These are phyloP conservation scores for Pseudogymnoascus sp. DNA, from an alignment of 2,329 filamentous ascomycete species.

Conservation along the genomic window DNA sequence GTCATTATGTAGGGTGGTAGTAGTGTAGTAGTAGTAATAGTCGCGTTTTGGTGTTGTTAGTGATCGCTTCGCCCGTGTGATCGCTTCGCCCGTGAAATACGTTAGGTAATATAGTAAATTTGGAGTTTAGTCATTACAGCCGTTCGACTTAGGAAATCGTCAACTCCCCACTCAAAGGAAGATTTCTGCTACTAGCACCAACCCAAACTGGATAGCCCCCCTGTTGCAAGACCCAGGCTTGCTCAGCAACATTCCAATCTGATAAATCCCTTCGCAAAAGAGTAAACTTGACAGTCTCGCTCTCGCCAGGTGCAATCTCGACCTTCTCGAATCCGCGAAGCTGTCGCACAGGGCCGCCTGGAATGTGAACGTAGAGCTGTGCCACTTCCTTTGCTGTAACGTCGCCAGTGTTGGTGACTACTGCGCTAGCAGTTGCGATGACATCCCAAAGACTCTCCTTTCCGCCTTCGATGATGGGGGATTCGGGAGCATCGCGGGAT, in stretches of 20 bases:
- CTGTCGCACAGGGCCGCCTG: constrained; percentile 53
- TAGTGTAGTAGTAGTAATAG: no score
- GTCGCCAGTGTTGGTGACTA: constrained; percentile 54
- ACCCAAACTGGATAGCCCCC: constrained; percentile 26
- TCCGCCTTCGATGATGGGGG: constrained; percentile 32
- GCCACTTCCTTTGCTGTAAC: constrained; percentile 43
- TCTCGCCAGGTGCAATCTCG: constrained; percentile 59
- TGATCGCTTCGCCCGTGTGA: no score
- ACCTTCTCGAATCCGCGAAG: constrained; percentile 75
- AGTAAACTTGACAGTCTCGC: constrained; percentile 55
- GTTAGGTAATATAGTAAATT: background rate
- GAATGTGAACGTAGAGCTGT: constrained; percentile 67
- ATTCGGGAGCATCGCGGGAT: background rate
- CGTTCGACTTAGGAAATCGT: background rate
- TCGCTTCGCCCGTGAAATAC: no score
- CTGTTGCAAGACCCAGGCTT: constrained; percentile 64
- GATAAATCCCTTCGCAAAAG: constrained; percentile 74
- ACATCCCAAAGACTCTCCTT: constrained; percentile 55
- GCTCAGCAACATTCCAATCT: constrained; percentile 70
- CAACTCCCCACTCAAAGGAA: constrained; percentile 21
- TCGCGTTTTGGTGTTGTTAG: no score
- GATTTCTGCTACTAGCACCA: constrained; percentile 24
- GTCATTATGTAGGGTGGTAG: no score
- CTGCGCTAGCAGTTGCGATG: constrained; percentile 48
- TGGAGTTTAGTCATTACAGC: background rate